These are phyloP conservation scores for Friedmanniomyces simplex DNA, from an alignment of 495 filamentous ascomycete genomes.

Conservation along the genomic window DNA sequence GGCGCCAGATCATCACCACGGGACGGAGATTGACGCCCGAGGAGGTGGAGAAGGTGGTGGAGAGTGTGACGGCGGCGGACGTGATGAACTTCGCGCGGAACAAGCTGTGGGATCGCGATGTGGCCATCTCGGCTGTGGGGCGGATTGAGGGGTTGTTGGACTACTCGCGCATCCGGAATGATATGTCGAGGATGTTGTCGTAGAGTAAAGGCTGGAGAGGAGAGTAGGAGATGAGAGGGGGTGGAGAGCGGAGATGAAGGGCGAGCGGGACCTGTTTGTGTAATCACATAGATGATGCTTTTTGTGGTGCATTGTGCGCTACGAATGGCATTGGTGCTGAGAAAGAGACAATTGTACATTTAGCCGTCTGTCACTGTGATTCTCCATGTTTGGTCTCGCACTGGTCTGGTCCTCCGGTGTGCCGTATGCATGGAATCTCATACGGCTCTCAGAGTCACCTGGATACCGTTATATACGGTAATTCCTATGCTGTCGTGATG, in stretches of 20 bases:
- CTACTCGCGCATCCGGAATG: constrained; percentile 76
- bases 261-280: neutral
- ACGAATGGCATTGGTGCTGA: neutral
- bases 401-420: too few species aligned
- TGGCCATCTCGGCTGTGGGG: constrained; percentile 86
- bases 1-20: constrained; percentile 94
- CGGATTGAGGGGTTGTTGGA: constrained; percentile 84
- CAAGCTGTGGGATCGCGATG: constrained; percentile 93
- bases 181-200: constrained; percentile 76
- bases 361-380: neutral
- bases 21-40: constrained; percentile 80
- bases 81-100: constrained; percentile 86
- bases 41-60: constrained; percentile 87
- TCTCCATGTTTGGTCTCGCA: neutral
- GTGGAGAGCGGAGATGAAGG: too few species aligned
- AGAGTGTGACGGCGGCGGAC: constrained; percentile 86
- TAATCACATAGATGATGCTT: constrained; percentile 6
- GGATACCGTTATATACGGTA: too few species aligned
- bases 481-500: too few species aligned
- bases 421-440: too few species aligned
- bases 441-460: too few species aligned
- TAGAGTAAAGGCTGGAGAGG: constrained; percentile 15
- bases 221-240: neutral
- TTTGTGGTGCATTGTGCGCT: neutral
- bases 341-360: neutral